Evolutionary conservation across 2,329 filamentous ascomycete genomes (phyloP).

Genomic region (Botrytis cinerea): DNA sequence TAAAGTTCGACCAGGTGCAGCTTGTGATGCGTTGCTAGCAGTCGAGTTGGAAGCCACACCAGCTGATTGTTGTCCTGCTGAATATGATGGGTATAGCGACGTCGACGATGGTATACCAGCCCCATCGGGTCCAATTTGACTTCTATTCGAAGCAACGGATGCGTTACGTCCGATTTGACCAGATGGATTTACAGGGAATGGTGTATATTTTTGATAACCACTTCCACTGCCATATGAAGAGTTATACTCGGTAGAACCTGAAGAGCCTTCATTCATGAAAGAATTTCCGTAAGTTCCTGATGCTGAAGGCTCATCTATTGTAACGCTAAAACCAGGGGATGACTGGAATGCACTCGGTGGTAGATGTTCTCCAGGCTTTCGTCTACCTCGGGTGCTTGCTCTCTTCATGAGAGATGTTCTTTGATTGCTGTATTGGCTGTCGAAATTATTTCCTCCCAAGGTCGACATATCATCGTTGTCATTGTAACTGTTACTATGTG

Average conservation of each 20-base stretch:
- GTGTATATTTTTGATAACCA: conserved; percentile 18
- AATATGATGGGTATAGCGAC: conserved; percentile 9
- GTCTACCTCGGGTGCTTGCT: conserved; percentile 36
- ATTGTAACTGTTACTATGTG: conserved; percentile 41
- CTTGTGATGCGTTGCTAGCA: conserved; percentile 3
- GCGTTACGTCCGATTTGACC: conserved; percentile 16
- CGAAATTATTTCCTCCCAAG: conserved; percentile 23
- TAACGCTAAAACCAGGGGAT: conserved; percentile 23
- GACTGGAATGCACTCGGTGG: conserved; percentile 22
- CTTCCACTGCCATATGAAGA: conserved; percentile 18
- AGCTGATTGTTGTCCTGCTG: background rate
- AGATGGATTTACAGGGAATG: conserved; percentile 13
- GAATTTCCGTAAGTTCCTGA: conserved; percentile 10
- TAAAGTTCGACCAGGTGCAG: conserved; percentile 11
- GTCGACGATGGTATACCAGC: conserved; percentile 3
- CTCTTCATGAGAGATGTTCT: conserved; percentile 37
- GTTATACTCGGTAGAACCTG: background rate
- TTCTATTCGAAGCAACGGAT: conserved; percentile 17
- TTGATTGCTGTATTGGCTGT: conserved; percentile 35
- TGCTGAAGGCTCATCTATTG: conserved; percentile 12
- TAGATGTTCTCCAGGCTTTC: conserved; percentile 36
- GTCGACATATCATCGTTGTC: conserved; percentile 24
- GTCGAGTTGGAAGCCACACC: background rate
- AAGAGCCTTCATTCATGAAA: background rate
- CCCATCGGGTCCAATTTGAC: conserved; percentile 3